These are phyloP conservation scores for Chalara sp. DNA, from an alignment of 2,329 filamentous ascomycete species.

Conservation along the genomic window DNA sequence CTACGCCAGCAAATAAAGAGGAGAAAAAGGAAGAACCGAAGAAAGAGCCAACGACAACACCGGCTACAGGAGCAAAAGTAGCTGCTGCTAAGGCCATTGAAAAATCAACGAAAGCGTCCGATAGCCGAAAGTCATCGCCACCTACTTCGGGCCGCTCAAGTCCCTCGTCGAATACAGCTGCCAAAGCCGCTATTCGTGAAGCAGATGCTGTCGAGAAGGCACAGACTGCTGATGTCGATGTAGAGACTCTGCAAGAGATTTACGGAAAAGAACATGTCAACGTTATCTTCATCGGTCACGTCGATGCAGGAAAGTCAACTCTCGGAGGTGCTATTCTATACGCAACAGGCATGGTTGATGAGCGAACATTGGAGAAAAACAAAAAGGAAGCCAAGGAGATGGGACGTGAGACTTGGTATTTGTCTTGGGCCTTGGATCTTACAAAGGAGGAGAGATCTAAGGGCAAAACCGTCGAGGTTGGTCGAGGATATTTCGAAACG, in stretches of 20 bases:
- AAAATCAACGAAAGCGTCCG: slow-evolving; percentile 71
- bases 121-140: slow-evolving; percentile 70
- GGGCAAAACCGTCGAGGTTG: slow-evolving; percentile 97
- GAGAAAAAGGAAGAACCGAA: slow-evolving; percentile 47
- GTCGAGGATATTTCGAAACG: slow-evolving; percentile 92
- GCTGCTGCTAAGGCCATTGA: slow-evolving; percentile 84
- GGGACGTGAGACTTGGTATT: slow-evolving; percentile 96
- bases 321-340: slow-evolving; percentile 91
- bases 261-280: slow-evolving; percentile 93
- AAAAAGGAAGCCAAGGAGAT: slow-evolving; percentile 94
- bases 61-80: slow-evolving; percentile 76
- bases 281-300: slow-evolving; percentile 96
- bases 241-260: slow-evolving; percentile 85
- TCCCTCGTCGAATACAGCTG: slow-evolving; percentile 52
- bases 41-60: slow-evolving; percentile 35
- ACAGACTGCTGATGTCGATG: slow-evolving; percentile 64
- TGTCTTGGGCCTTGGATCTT: slow-evolving; percentile 96
- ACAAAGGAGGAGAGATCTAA: slow-evolving; percentile 94
- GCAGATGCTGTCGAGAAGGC: slow-evolving; percentile 76
- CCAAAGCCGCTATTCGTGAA: slow-evolving; percentile 52
- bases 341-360: slow-evolving; percentile 97
- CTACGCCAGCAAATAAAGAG: slow-evolving; percentile 36
- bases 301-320: slow-evolving; percentile 96
- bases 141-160: slow-evolving; percentile 81
- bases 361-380: slow-evolving; percentile 97